phyloP scores from a whole-genome alignment of 2,329 filamentous ascomycete genomes.

The Epicoccum nigrum region DNA sequence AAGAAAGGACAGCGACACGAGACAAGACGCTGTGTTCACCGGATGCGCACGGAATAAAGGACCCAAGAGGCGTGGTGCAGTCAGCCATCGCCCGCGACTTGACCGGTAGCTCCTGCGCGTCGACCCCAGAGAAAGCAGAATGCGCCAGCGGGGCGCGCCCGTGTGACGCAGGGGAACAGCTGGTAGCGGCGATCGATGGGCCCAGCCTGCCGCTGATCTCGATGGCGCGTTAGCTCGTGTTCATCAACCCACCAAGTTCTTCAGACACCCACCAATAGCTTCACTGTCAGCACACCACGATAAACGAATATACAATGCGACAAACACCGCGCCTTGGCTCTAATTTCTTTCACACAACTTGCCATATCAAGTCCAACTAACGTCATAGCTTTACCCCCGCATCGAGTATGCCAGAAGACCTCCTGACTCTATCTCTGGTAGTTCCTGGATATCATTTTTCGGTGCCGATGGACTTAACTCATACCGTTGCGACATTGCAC shows the following conservation, averaged over 20 bases:
- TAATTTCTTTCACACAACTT: no score
- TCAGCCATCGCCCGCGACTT: conserved; percentile 6
- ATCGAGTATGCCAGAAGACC: background rate
- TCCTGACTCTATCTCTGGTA: no score
- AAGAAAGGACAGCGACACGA: background rate
- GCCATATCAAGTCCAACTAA: background rate
- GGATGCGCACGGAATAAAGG: background rate
- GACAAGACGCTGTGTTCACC: background rate
- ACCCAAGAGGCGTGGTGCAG: background rate
- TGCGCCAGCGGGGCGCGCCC: background rate
- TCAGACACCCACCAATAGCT: no score
- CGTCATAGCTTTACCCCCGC: background rate
- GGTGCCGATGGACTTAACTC: background rate
- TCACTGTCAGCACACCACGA: no score
- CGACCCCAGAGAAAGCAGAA: conserved; percentile 4
- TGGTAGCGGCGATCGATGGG: conserved; percentile 10
- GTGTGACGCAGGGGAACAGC: conserved; percentile 10
- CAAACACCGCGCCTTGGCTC: no score
- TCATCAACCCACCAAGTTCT: no score
- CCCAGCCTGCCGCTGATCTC: background rate
- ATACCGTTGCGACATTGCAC: background rate
- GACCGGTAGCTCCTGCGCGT: background rate
- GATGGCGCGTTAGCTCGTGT: no score
- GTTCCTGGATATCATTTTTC: background rate
- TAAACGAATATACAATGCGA: no score